Evolutionary conservation across 208 protist genomes (phyloP), one percentile per base, ranked within the genome.

Genomic region (Trypanosoma melophagium): DNA sequence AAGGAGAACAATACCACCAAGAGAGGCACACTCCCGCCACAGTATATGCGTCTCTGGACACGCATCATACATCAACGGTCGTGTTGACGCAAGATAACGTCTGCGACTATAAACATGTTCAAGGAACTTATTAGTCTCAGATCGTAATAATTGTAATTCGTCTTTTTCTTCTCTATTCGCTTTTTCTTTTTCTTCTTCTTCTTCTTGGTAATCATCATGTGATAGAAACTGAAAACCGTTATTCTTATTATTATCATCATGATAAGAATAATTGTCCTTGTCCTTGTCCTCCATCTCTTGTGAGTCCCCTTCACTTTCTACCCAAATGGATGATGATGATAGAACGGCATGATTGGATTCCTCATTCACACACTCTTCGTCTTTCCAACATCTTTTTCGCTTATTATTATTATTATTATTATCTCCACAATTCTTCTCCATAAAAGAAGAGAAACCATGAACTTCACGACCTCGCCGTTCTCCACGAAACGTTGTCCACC

Each of bases 1-100:
- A 7, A 83, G 52, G 13, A 83, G 63, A n/a, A 51, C 68, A 56
- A 83, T 55, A 41, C 77, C 73, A 52, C 77, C 77, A 58, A 83
- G 53, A 17, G 59, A 28, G 7, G 38, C 51, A 47, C 77, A 83
- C 17, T 58, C 50, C 19, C 45, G 58, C 50, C 22, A 41, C 1
- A 77, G 57, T 21, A 31, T 31, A 44, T 80, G 75, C 35, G 42
- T 40, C 14, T 66, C 71, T 28, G 60, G 19, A 51, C 22, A 49
- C 13, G 47, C 24, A 28, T 44, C 47, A 65, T 76, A 76, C 70
- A 76, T 77, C 28, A 24, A 12, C 31, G 76, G 70, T 16, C 58
- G 60, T 38, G 69, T 73, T 7, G 63, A 44, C 2, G 50, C 22
- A 19, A 81, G 65, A 28, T 45, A 3, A 3, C 53, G 25, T 44